phyloP scores from a whole-genome alignment of 2,329 filamentous ascomycete genomes.

The Hortaea werneckii region DNA sequence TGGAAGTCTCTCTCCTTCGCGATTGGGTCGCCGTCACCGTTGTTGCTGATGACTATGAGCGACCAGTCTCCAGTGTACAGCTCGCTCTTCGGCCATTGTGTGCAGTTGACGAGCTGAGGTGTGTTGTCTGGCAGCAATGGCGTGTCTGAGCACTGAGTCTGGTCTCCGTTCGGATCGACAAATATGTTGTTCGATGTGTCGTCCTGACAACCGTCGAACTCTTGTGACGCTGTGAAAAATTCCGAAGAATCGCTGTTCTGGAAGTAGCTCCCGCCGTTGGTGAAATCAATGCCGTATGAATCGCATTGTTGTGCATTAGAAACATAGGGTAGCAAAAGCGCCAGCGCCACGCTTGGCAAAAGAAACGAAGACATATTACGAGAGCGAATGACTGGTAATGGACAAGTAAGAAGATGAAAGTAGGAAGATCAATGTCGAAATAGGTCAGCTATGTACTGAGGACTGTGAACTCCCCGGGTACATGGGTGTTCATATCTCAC shows the following conservation, averaged over 20 bases:
- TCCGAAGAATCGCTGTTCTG: constrained; percentile 34
- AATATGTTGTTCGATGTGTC: constrained; percentile 34
- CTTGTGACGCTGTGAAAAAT: constrained; percentile 33
- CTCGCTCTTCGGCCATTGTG: constrained; percentile 29
- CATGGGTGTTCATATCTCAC: too few relatives aligned
- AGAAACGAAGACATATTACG: neutral
- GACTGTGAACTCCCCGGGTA: too few relatives aligned
- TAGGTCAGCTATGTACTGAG: too few relatives aligned
- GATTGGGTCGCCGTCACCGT: constrained; percentile 34
- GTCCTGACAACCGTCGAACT: constrained; percentile 34
- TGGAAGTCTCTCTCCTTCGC: constrained; percentile 36
- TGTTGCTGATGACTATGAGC: constrained; percentile 34
- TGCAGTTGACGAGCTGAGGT: constrained; percentile 30
- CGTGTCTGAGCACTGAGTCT: constrained; percentile 33
- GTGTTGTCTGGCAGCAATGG: constrained; percentile 30
- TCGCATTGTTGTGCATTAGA: constrained; percentile 8
- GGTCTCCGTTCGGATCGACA: constrained; percentile 31
- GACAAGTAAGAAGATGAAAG: neutral
- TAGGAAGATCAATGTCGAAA: too few relatives aligned
- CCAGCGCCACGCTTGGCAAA: neutral
- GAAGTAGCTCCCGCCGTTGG: constrained; percentile 35
- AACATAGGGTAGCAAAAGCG: neutral
- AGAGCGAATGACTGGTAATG: too few relatives aligned
- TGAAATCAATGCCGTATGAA: constrained; percentile 30
- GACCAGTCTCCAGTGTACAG: constrained; percentile 36